Conservation (phyloP, 179 eudicot species). For the Spinacia oleracea region DNA sequence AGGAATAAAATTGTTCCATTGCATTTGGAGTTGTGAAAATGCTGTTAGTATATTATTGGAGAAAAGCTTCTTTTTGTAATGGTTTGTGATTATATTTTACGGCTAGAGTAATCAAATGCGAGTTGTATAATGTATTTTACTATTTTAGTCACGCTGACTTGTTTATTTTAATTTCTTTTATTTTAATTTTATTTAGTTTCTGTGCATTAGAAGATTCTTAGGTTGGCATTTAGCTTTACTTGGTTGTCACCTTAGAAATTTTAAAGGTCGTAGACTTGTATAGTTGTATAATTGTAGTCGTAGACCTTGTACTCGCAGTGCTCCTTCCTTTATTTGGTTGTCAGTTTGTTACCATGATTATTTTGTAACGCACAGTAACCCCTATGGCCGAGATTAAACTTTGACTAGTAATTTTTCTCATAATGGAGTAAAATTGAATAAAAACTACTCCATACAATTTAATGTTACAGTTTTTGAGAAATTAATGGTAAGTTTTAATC, state of each 20-base stretch:
- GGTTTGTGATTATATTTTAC: conserved; percentile 3
- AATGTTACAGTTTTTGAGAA: neutral
- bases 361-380: neutral
- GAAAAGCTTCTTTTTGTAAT: conserved; percentile 21
- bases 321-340: neutral
- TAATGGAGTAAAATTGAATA: neutral
- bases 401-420: neutral
- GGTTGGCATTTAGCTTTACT: conserved; percentile 28
- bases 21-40: conserved; percentile 12
- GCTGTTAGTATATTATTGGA: neutral
- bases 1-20: conserved; percentile 20
- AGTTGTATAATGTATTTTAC: conserved; percentile 6
- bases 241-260: conserved; percentile 6
- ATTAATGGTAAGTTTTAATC: no score
- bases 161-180: conserved; percentile 4
- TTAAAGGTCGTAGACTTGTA: neutral
- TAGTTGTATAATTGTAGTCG: no score
- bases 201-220: conserved; percentile 31
- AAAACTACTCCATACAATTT: neutral
- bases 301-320: no score
- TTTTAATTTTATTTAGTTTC: neutral
- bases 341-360: no score
- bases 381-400: neutral
- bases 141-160: conserved; percentile 1
- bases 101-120: neutral